Base-by-base conservation (phyloP, 192 early-diverging fungal genomes). In the Linnemannia zychae region DNA sequence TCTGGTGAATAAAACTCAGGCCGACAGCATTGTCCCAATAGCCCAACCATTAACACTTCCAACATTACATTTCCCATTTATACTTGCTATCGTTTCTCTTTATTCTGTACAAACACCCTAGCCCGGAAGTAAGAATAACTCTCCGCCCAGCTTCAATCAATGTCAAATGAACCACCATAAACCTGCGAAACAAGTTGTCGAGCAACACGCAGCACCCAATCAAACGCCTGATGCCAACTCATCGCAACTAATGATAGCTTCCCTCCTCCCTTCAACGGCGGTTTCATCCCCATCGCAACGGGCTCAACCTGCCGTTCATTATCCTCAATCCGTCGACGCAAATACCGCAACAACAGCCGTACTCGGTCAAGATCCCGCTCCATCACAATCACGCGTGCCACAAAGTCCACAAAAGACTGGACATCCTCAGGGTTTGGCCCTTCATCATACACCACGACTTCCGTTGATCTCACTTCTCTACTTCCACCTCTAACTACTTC, bases 381-480 rank as follows among this genome's bases (percentile, higher is more conserved):
- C 83, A 85, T 85, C 11, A 53, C 70, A 28, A 85, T 76, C 17
- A 85, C 78, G 7, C 70, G 67, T 12, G 74, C 69, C 71, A 85
- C 52, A 73, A 76, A 85, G 9, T 79, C 83, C 7, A 50, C 67
- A 48, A 85, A 85, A 36, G 77, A 76, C 48, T 75, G 28, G 2
- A 85, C 83, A 75, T 85, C 83, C 36, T 85, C 83, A 36, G 83
- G 83, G 65, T 79, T 79, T 0, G 83, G 83, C 20, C 83, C 83
- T 60, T 79, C 78, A 47, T 85, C 83, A 65, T 72, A 74, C 38
- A 79, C 7, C 3, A 28, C 20, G 16, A 18, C n/a, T 17, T 28
- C 40, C 0, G 16, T 13, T 48, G 38, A 9, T 28, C 69, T 15
- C 22, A 18, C 3, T 24, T 13, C 31, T 36, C 22, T 12, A n/a